Evolutionary conservation across 306 rosid species (phyloP), one percentile per base, ranked within the genome.

Genomic region (Glycine tomentella): DNA sequence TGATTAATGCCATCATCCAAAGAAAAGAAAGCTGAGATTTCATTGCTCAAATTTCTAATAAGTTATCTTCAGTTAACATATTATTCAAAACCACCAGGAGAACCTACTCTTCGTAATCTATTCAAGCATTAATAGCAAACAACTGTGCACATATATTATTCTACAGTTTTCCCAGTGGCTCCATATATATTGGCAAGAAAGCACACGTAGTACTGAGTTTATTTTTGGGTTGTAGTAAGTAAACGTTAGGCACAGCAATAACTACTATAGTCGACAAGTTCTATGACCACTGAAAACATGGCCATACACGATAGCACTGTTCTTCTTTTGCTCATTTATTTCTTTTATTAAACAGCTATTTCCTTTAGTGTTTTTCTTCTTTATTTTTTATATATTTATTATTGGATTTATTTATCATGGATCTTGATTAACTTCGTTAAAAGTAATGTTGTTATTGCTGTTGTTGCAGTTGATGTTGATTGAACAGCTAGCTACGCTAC

Each of bases 301-400:
- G 52, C 65, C 71, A 78, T 46, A 46, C 81, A 81, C 50, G 15
- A 53, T 45, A 8, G 69, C 73, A 64, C 45, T 48, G 38, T 64
- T 66, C 16, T 66, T 53, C 31, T 56, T 53, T 48, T 65, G 15
- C 81, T 65, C 80, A 83, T 79, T 84, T 49, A 84, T 46, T 83
- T 55, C 73, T 67, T 49, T 49, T 75, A 73, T 67, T 40, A 0
- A 73, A 74, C 81, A 55, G 46, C 25, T 57, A 58, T 20, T 20
- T 34, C 0, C 38, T 2, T 34, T 34, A 34, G 3, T 34, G 0
- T 34, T 34, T 34, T 34, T 34, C 1, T 20, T 20, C 20, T 20
- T 20, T 1, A 20, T 0, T 20, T 20, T 20, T 20, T 20, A n/a
- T 20, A 20, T 20, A 20, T 20, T 20, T 20, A 20, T 20, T 20